A percentile compares a stretch with the other conserved stretches of the same genome.
These are phyloP conservation scores for Cladophialophora chaetospira DNA, from an alignment of 2,329 filamentous ascomycete species.

Conservation along the genomic window DNA sequence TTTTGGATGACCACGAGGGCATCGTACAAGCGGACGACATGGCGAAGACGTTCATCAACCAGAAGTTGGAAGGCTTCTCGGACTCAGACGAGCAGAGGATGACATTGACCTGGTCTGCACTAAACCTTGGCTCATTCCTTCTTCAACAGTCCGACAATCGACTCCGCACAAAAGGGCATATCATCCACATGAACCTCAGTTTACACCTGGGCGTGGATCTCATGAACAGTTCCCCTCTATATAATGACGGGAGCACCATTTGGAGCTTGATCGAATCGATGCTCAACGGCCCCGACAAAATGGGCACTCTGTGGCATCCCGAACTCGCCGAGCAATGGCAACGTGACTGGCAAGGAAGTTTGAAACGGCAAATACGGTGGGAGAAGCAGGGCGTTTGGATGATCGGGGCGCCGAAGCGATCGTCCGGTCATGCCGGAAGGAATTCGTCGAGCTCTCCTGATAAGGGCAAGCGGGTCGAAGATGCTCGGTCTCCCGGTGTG, in stretches of 20 bases:
- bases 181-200: slow-evolving; percentile 17
- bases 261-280: slow-evolving; percentile 9
- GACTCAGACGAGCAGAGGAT: background rate
- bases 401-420: slow-evolving; percentile 15
- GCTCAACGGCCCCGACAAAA: background rate
- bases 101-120: slow-evolving; percentile 16
- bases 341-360: slow-evolving; percentile 9
- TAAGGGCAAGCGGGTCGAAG: background rate
- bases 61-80: slow-evolving; percentile 9
- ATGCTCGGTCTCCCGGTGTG: background rate
- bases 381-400: slow-evolving; percentile 13
- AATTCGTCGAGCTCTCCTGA: background rate
- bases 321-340: slow-evolving; percentile 12
- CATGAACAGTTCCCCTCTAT: background rate
- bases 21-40: slow-evolving; percentile 4
- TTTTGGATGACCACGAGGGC: background rate
- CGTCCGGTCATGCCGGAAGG: background rate
- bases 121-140: slow-evolving; percentile 19
- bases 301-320: slow-evolving; percentile 16
- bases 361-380: slow-evolving; percentile 16
- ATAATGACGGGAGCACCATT: background rate
- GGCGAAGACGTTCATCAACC: slow-evolving; percentile 22
- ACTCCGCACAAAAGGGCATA: slow-evolving; percentile 20
- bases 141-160: slow-evolving; percentile 5
- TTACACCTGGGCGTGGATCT: background rate